Conservation (phyloP, 176 grass and related monocot species). For the Pontederia crassipes region DNA sequence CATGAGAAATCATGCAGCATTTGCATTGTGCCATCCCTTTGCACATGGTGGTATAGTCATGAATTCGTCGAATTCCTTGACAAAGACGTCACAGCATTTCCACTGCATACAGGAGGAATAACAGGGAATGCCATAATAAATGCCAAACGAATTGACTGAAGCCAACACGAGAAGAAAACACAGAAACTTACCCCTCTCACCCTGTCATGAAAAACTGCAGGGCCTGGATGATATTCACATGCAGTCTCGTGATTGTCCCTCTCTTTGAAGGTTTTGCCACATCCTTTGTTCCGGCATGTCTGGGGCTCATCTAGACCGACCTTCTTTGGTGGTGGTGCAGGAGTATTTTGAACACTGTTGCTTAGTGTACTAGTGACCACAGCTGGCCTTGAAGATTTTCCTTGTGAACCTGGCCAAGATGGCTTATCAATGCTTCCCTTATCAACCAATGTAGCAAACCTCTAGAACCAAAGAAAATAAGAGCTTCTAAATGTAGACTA, state of each 20-base stretch:
- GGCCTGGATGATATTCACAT: constrained; percentile 80
- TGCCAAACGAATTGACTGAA: neutral
- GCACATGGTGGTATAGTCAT: constrained; percentile 86
- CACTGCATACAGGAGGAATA: constrained; percentile 39
- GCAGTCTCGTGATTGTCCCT: constrained; percentile 92
- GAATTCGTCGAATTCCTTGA: constrained; percentile 95
- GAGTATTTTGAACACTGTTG: constrained; percentile 28
- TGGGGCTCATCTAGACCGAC: constrained; percentile 67
- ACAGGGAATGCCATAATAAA: neutral
- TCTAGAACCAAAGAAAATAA: too few species aligned
- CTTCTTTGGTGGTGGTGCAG: constrained; percentile 45
- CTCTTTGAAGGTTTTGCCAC: constrained; percentile 89
- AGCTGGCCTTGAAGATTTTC: constrained; percentile 38
- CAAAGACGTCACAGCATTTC: constrained; percentile 94
- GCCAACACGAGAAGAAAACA: constrained; percentile 5
- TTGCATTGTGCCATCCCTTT: constrained; percentile 89
- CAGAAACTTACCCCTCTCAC: constrained; percentile 58
- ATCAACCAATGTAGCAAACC: neutral
- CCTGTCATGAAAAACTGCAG: constrained; percentile 92
- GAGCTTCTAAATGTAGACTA: too few species aligned
- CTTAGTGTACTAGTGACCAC: constrained; percentile 8
- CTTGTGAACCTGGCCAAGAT: constrained; percentile 68
- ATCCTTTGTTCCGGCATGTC: constrained; percentile 82
- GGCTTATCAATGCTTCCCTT: neutral
- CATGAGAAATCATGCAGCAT: constrained; percentile 39